Evolutionary conservation across 116 monocot genomes (phyloP), one percentile per base, ranked within the genome.

Genomic region (Zostera marina): DNA sequence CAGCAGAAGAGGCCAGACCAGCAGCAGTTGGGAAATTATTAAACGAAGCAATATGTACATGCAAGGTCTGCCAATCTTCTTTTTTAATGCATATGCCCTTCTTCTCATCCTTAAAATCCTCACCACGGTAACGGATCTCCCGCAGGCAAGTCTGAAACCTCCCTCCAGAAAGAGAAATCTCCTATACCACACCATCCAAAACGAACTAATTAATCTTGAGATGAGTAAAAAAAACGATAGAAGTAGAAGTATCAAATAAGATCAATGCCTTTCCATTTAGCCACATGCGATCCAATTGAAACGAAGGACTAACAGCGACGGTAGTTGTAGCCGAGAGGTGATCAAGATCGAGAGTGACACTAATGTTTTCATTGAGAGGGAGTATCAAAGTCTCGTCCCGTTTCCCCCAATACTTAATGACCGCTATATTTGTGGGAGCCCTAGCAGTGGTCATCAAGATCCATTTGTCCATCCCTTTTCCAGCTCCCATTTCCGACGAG

Each of bases 381-480:
- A 96, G 88, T 67, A 88, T 84, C 41, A 96, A 72, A 41, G 75
- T 68, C 66, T 96, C 88, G 62, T 96, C 82, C 20, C 94, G 79
- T 80, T 88, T 96, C 22, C 94, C 94, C 88, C 94, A 88, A 68
- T 96, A 96, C 73, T 96, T 96, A 63, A 96, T 96, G 51, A 96
- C 88, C 9, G 94, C 94, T 13, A 96, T 96, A 72, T 96, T 96
- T 24, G 94, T 96, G 54, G 94, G 94, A 23, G 94, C 61, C 61
- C 80, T 75, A 22, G 76, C 89, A 24, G 94, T 96, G 38, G 76
- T 85, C 88, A 72, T 79, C 59, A 85, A 54, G 32, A 88, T 66
- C 94, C 94, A 96, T 38, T 63, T 62, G 56, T 56, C 32, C 53
- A 19, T 12, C 62, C 51, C 76, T 47, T 49, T 51, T 5, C 21